phyloP scores from a whole-genome alignment of 2,329 filamentous ascomycete species.

The Blumeria graminis region DNA sequence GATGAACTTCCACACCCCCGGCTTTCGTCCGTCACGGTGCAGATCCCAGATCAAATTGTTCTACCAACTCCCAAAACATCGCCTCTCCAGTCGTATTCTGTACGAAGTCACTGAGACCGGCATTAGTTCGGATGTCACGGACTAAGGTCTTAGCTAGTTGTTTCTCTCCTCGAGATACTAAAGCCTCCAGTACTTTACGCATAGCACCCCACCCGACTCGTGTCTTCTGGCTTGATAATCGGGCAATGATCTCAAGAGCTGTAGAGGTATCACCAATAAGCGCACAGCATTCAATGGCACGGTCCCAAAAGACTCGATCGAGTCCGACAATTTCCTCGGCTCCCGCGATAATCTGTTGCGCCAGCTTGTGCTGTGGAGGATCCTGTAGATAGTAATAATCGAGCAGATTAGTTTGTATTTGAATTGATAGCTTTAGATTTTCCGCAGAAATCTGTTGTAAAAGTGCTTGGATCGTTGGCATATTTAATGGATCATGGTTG shows the following conservation, averaged over 20 bases:
- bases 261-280: slow-evolving; percentile 23
- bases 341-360: slow-evolving; percentile 33
- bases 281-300: slow-evolving; percentile 43
- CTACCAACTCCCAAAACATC: neutral
- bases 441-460: slow-evolving; percentile 34
- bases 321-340: slow-evolving; percentile 16
- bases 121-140: slow-evolving; percentile 9
- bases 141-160: slow-evolving; percentile 13
- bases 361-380: slow-evolving; percentile 32
- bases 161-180: slow-evolving; percentile 13
- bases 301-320: slow-evolving; percentile 42
- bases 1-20: too few species aligned
- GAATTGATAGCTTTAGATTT: slow-evolving; percentile 28
- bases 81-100: neutral
- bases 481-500: slow-evolving; percentile 9
- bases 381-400: slow-evolving; percentile 36
- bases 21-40: too few species aligned
- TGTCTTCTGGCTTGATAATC: slow-evolving; percentile 16
- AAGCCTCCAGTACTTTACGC: slow-evolving; percentile 10
- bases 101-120: slow-evolving; percentile 3
- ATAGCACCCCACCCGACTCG: slow-evolving; percentile 11
- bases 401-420: slow-evolving; percentile 54
- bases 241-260: slow-evolving; percentile 25
- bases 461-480: slow-evolving; percentile 30
- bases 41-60: neutral